These are phyloP conservation scores for Spongospora subterranea DNA, from an alignment of 208 protist species.

Conservation along the genomic window DNA sequence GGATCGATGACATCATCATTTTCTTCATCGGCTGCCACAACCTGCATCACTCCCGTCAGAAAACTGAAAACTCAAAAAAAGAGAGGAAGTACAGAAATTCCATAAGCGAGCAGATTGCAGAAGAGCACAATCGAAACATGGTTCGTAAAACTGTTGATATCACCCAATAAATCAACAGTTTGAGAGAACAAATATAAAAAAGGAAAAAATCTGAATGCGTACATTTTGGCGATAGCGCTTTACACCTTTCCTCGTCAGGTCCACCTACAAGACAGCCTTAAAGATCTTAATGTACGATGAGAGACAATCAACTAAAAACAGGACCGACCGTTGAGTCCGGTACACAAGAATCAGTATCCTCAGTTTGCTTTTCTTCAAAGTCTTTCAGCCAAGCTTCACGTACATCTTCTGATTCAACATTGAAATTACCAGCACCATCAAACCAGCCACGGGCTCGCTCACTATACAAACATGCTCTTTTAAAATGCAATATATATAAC, in stretches of 20 bases:
- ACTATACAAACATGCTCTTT: neutral
- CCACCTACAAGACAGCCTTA: neutral
- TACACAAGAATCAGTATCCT: neutral
- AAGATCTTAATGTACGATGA: neutral
- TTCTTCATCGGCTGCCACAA: neutral
- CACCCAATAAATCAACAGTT: no score
- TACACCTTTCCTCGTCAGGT: neutral
- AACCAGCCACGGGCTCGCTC: slow-evolving; percentile 39
- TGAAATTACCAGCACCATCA: slow-evolving; percentile 33
- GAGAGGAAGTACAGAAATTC: neutral
- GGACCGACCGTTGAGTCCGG: neutral
- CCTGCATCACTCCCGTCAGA: neutral
- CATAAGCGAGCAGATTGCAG: no score
- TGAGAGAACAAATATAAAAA: no score
- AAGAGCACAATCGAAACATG: no score
- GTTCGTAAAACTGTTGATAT: no score
- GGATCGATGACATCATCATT: neutral
- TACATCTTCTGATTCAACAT: neutral
- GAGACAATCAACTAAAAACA: neutral
- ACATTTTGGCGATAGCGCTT: neutral
- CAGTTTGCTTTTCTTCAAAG: neutral
- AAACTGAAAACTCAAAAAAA: neutral
- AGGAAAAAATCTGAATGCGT: no score
- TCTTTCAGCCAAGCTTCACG: slow-evolving; percentile 34
- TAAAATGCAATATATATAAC: neutral